Evolutionary conservation across 2,329 filamentous ascomycete genomes (phyloP).

Genomic region (Trichothecium sympodiale): DNA sequence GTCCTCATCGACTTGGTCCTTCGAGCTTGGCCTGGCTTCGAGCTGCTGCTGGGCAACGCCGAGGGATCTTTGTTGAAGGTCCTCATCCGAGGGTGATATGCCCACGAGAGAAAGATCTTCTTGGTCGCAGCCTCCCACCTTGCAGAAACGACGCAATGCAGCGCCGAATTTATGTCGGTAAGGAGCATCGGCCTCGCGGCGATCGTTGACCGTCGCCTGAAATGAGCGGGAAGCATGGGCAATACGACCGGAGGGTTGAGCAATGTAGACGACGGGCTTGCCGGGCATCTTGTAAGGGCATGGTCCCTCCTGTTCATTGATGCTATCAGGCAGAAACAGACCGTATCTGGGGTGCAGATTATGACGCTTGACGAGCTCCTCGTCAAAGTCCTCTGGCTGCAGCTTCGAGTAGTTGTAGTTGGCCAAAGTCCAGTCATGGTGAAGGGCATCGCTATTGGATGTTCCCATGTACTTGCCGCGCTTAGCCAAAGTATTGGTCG

Average conservation of each 20-base stretch:
- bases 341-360: constrained; percentile 42
- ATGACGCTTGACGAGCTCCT: constrained; percentile 36
- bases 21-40: constrained; percentile 15
- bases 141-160: constrained; percentile 26
- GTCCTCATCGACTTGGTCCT: constrained; percentile 9
- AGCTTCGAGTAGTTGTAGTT: constrained; percentile 41
- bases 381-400: constrained; percentile 38
- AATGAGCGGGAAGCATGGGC: constrained; percentile 36
- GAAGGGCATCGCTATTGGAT: constrained; percentile 41
- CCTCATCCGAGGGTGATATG: constrained; percentile 19
- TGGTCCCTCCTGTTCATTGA: constrained; percentile 31
- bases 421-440: constrained; percentile 42
- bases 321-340: constrained; percentile 36
- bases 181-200: constrained; percentile 20
- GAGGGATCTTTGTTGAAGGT: constrained; percentile 21
- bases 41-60: constrained; percentile 23
- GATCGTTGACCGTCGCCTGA: constrained; percentile 22
- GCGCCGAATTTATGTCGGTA: constrained; percentile 22
- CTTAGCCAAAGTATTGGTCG: constrained; percentile 37
- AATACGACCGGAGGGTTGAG: constrained; percentile 32
- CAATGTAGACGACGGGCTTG: constrained; percentile 37
- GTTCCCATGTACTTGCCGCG: constrained; percentile 42
- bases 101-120: constrained; percentile 22
- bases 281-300: constrained; percentile 30
- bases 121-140: constrained; percentile 16